Base-by-base conservation (phyloP, 345 rosid genomes). In the Turnera subulata region DNA sequence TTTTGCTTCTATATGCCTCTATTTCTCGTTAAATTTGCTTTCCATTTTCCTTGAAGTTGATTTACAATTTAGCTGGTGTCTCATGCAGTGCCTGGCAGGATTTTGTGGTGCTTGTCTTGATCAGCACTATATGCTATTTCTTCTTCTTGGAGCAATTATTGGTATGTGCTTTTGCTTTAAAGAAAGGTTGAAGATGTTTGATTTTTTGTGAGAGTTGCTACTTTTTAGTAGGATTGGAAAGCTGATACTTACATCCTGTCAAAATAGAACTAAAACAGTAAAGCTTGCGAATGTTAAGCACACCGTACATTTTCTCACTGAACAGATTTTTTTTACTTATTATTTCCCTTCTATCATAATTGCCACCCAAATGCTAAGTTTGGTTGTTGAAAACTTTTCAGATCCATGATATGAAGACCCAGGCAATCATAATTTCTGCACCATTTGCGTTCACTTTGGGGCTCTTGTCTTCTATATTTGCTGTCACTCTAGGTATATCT, bases 141-240 rank as follows among this genome's bases (percentile, higher is more conserved):
- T 92, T 89, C 88, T 89, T 89, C 86, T 88, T 89, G 42, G 96
- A 89, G 78, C 95, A 86, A 68, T 68, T 92, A 67, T 71, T 89
- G 85, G 98, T 92, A 88, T 48, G 84, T 67, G 45, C 10, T 29
- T 68, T 68, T 58, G 46, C 59, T 26, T n/a, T 53, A 50, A 45
- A 18, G 21, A 9, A 50, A 22, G 22, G 45, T 29, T 16, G n/a
- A n/a, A n/a, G n/a, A n/a, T n/a, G n/a, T n/a, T n/a, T n/a, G n/a
- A n/a, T n/a, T n/a, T n/a, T n/a, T n/a, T n/a, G n/a, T n/a, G n/a
- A n/a, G n/a, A n/a, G n/a, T n/a, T n/a, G n/a, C n/a, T n/a, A n/a
- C n/a, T n/a, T n/a, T n/a, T n/a, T n/a, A n/a, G n/a, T n/a, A n/a
- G n/a, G n/a, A n/a, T n/a, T n/a, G n/a, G n/a, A n/a, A n/a, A n/a